Evolutionary conservation across 2,329 filamentous ascomycete species (phyloP).

Genomic region (Graphiopsis chlorocephala): DNA sequence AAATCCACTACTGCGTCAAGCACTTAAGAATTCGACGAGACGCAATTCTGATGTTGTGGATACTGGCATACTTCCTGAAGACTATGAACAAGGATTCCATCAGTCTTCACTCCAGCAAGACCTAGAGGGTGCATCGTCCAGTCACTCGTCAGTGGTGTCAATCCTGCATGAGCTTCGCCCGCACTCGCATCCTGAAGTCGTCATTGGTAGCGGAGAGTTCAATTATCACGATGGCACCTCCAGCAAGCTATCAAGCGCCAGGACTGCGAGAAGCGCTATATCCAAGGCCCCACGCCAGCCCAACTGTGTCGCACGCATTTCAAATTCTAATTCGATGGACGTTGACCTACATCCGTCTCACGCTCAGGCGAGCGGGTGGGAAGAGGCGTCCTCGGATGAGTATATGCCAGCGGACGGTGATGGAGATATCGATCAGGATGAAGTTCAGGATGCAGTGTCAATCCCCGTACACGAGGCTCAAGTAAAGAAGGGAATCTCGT

Average conservation of each 20-base stretch:
- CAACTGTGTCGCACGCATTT: not conserved
- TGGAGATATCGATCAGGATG: not conserved
- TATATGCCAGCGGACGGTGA: not conserved
- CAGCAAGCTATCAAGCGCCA: not conserved
- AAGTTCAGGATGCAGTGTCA: not conserved
- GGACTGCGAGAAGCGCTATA: not conserved
- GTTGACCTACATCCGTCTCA: not conserved
- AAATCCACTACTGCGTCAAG: conserved; percentile 17
- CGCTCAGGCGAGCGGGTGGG: not conserved
- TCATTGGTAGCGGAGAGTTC: not conserved
- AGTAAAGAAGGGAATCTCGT: not conserved
- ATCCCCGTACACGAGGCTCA: not conserved
- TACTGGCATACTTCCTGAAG: not conserved
- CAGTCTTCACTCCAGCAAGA: not conserved
- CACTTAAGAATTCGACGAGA: conserved; percentile 18
- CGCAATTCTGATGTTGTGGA: conserved; percentile 3
- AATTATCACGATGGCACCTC: not conserved
- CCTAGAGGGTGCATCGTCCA: not conserved
- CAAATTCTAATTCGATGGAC: not conserved
- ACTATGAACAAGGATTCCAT: not conserved
- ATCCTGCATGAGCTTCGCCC: not conserved
- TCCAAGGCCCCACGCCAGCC: not conserved
- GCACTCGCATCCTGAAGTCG: not conserved
- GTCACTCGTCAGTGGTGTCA: not conserved
- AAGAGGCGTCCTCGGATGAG: not conserved